Evolutionary conservation across 306 rosid genomes (phyloP).

Genomic region (Cicer arietinum): DNA sequence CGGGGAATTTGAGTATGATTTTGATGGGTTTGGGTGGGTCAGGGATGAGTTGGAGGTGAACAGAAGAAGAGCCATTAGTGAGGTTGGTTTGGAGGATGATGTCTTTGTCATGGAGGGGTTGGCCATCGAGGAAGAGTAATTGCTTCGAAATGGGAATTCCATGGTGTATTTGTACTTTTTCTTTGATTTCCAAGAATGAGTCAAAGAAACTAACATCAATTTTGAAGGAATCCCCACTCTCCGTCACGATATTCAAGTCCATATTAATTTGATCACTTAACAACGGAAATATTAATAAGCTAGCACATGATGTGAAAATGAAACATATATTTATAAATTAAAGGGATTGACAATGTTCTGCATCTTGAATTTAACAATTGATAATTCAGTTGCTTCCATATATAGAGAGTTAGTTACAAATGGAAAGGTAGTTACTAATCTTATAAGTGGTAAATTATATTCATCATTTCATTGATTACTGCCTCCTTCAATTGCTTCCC

Average conservation of each 20-base stretch:
- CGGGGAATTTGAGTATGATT: too few relatives aligned
- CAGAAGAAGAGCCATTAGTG: not conserved
- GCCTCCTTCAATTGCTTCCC: too few relatives aligned
- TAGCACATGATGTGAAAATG: not conserved
- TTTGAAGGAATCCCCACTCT: slow-evolving; percentile 48
- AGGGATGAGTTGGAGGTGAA: not conserved
- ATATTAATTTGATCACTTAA: not conserved
- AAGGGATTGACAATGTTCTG: too few relatives aligned
- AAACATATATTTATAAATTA: not conserved
- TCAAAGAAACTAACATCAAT: slow-evolving; percentile 61
- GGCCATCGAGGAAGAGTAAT: slow-evolving; percentile 62
- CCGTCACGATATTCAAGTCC: slow-evolving; percentile 49
- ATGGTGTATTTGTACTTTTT: slow-evolving; percentile 51
- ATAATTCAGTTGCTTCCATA: not conserved
- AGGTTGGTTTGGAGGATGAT: not conserved
- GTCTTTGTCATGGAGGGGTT: slow-evolving; percentile 37
- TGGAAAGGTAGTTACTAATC: not conserved
- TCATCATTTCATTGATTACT: not conserved
- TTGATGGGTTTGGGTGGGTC: not conserved
- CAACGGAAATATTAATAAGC: not conserved
- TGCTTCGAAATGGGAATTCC: slow-evolving; percentile 56
- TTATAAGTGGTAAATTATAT: not conserved
- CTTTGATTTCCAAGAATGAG: slow-evolving; percentile 59
- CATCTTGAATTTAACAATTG: not conserved
- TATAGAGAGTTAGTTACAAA: not conserved